Evolutionary conservation across 352 stramenopile species (phyloP).

Genomic region (Globisporangium recalcitrans): DNA sequence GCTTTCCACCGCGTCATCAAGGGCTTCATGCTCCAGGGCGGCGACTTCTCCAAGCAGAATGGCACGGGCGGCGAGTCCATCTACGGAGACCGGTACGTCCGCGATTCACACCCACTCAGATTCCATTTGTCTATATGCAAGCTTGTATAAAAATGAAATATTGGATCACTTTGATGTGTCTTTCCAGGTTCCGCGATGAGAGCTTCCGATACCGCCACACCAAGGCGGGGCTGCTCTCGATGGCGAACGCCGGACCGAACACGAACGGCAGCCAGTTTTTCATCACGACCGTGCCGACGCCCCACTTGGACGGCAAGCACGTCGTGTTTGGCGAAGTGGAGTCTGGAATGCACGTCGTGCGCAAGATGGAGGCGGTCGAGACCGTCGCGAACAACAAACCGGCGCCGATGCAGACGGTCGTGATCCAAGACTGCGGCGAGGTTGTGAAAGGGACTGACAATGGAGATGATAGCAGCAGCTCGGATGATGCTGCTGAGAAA

Average conservation of each 20-base stretch:
- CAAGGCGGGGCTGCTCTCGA: conserved; percentile 91
- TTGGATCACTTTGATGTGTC: background rate
- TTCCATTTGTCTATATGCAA: too few relatives aligned
- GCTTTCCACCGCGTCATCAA: conserved; percentile 85
- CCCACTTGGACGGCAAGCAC: conserved; percentile 98
- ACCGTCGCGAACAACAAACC: conserved; percentile 79
- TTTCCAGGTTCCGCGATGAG: conserved; percentile 87
- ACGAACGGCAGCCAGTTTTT: conserved; percentile 85
- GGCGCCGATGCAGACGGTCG: conserved; percentile 73
- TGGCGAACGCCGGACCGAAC: conserved; percentile 89
- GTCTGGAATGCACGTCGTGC: conserved; percentile 60
- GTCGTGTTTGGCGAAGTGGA: conserved; percentile 98
- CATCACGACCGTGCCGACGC: conserved; percentile 82
- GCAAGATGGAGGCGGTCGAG: conserved; percentile 90
- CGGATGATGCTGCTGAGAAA: conserved; percentile 7
- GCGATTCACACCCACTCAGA: too few relatives aligned
- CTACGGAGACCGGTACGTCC: conserved; percentile 47
- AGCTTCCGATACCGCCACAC: conserved; percentile 93
- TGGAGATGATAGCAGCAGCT: background rate
- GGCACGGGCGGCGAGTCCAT: conserved; percentile 84
- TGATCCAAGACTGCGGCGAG: conserved; percentile 95
- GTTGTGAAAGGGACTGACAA: conserved; percentile 19
- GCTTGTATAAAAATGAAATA: too few relatives aligned
- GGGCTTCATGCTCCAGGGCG: conserved; percentile 83
- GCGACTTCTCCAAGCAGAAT: conserved; percentile 74